Evolutionary conservation across 345 rosid genomes (phyloP).

Genomic region (Ailanthus altissimus): DNA sequence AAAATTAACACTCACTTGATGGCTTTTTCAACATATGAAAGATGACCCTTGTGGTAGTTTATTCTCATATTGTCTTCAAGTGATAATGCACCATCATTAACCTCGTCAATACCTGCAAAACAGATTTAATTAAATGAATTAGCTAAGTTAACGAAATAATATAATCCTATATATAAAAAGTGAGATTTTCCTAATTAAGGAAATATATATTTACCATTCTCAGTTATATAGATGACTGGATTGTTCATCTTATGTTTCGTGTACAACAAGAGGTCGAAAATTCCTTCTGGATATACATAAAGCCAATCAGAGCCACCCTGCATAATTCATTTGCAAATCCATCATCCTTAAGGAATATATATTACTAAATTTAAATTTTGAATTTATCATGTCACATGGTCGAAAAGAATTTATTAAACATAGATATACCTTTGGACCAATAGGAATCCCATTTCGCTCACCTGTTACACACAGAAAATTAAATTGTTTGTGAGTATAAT

Average conservation of each 20-base stretch:
- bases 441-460: constrained; percentile 31
- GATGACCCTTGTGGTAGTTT: constrained; percentile 30
- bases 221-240: constrained; percentile 39
- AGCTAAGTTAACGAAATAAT: background rate
- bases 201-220: constrained; percentile 37
- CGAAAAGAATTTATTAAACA: no score
- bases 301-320: constrained; percentile 27
- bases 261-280: constrained; percentile 30
- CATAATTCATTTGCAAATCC: constrained; percentile 17
- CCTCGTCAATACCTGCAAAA: constrained; percentile 28
- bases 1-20: constrained; percentile 21
- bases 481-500: no score
- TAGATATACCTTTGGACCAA: constrained; percentile 36
- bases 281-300: constrained; percentile 36
- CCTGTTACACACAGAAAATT: constrained; percentile 22
- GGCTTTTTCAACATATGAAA: constrained; percentile 27
- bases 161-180: background rate
- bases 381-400: no score
- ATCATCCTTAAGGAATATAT: background rate
- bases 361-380: no score
- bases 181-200: background rate
- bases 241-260: constrained; percentile 32
- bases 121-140: no score
- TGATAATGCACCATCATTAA: constrained; percentile 6
- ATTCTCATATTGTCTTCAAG: constrained; percentile 33